Conservation (phyloP, 305 asterid species). For the Caryopteris hybrid region DNA sequence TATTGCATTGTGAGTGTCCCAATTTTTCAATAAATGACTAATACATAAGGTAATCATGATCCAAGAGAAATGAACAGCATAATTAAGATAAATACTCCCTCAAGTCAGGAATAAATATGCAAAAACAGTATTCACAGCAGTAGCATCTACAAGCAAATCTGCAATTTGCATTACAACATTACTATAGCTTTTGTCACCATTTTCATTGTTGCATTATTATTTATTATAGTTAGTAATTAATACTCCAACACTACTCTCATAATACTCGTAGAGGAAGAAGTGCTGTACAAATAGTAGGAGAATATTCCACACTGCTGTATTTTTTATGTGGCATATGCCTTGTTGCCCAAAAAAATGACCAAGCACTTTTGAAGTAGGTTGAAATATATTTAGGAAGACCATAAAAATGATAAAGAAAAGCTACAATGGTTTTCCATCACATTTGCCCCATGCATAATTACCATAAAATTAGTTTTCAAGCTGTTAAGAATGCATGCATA, state of each 20-base stretch:
- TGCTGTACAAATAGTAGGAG: neutral
- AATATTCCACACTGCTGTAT: neutral
- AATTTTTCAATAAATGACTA: neutral
- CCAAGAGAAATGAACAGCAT: neutral
- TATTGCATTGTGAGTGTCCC: neutral
- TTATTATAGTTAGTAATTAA: too few species aligned
- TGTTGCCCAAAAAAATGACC: neutral
- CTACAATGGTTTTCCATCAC: neutral
- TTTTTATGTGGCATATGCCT: neutral
- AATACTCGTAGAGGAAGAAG: neutral
- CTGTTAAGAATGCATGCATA: neutral
- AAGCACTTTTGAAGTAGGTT: too few species aligned
- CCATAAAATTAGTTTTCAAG: neutral
- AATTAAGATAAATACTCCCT: neutral
- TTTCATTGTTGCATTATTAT: neutral
- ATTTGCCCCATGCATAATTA: neutral
- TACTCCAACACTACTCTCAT: neutral
- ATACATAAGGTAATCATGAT: neutral
- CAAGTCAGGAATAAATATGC: neutral
- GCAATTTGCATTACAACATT: neutral
- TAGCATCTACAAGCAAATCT: neutral
- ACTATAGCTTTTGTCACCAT: neutral
- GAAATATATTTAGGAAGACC: neutral
- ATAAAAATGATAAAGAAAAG: neutral
- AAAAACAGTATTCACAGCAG: neutral